Base-by-base conservation (phyloP, 768 basidiomycete genomes). In the Tricholomella constricta region DNA sequence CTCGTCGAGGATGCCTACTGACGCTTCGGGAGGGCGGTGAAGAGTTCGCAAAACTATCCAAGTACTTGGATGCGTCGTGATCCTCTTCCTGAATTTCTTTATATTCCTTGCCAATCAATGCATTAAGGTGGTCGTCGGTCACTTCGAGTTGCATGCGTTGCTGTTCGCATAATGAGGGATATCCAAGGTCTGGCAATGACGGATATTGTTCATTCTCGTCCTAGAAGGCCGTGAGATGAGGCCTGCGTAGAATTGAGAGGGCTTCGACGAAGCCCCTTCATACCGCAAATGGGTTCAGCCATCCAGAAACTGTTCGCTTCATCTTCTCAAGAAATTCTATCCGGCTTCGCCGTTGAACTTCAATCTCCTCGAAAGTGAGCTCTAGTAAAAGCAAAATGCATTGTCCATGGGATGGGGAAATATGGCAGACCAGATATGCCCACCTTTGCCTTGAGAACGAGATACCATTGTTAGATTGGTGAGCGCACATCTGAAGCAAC, bases 271-370 rank as follows among this genome's bases (percentile, higher is more conserved):
- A 25, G n/a, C 22, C 3, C 11, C 2, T 26, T 32, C 45, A 40
- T 53, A 42, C 46, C 45, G 23, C 8, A 29, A 8, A 2, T 26
- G 45, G n/a, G 25, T 25, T 32, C 7, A 53, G 37, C 44, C 52
- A 53, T 10, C 38, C 45, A 12, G 52, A 29, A 26, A 53, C 35
- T n/a, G 36, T 47, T 10, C 38, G 45, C 17, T 36, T 38, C 46
- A 53, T 53, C 34, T 31, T 47, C 9, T 40, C 40, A 17, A 53
- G 52, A 27, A 53, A 46, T 27, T 52, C 43, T 15, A 45, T 41
- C 11, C 51, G 43, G 27, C 51, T 35, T n/a, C 22, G 34, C 19
- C 51, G 15, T 32, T 46, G 51, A 5, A 19, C 22, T 14, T 45
- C 22, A 12, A 12, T 25, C n/a, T 46, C 43, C n/a, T 52, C 32